Conservation (phyloP, 495 filamentous ascomycete species). For the Daldinia loculata region DNA sequence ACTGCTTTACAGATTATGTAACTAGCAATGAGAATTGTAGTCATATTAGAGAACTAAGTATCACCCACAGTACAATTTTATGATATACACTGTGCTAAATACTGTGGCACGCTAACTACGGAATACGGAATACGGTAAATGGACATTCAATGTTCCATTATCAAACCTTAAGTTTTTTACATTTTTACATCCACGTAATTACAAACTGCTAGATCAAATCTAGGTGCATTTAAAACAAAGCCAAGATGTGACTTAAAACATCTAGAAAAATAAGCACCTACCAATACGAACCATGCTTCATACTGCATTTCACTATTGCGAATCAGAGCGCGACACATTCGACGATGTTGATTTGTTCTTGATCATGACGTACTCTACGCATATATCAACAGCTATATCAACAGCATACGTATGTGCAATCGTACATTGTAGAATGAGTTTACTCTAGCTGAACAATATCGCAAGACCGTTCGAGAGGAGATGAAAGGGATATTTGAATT, state of each 20-base stretch:
- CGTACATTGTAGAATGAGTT: not conserved
- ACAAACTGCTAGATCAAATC: not conserved
- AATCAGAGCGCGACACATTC: slow-evolving; percentile 37
- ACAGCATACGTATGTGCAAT: not conserved
- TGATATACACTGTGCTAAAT: not conserved
- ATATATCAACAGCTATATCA: not conserved
- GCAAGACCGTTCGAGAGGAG: slow-evolving; percentile 9
- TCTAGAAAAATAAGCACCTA: slow-evolving; percentile 3
- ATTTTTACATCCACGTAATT: not conserved
- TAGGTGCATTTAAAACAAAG: slow-evolving; percentile 25
- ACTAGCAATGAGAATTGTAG: too few species aligned
- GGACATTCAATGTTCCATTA: not conserved
- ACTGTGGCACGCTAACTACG: not conserved
- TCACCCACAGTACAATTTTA: not conserved
- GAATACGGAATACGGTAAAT: too few species aligned
- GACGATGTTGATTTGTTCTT: slow-evolving; percentile 8
- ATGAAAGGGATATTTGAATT: slow-evolving; percentile 28
- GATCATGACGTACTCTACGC: not conserved
- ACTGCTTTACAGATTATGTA: too few species aligned
- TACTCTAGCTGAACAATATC: not conserved
- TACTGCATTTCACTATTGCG: slow-evolving; percentile 13
- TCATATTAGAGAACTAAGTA: too few species aligned
- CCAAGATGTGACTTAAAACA: slow-evolving; percentile 20
- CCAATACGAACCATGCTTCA: not conserved
- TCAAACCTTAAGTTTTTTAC: slow-evolving; percentile 2